Percentiles rank a stretch among this genome's conserved stretches.
Evolutionary conservation across 306 rosid genomes (phyloP).

Genomic region (Potentilla sterilis): DNA sequence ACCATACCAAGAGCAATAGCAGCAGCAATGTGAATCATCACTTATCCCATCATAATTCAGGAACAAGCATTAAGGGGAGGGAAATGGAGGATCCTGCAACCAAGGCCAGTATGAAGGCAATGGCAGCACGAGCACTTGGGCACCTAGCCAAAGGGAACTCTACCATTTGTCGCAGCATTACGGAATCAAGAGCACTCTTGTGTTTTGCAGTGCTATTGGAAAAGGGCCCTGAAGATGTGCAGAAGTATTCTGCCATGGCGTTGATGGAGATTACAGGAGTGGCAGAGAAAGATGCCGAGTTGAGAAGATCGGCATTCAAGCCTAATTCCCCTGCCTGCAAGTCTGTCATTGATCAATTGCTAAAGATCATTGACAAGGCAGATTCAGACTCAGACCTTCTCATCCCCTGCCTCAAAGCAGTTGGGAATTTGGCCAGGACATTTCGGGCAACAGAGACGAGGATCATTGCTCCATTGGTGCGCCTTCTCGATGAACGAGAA

Average conservation of each 20-base stretch:
- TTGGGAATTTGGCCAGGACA: constrained; percentile 85
- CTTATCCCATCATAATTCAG: constrained; percentile 40
- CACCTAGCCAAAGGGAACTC: constrained; percentile 67
- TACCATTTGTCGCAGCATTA: constrained; percentile 71
- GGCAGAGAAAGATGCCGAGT: constrained; percentile 81
- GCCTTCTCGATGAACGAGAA: constrained; percentile 79
- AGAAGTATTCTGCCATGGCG: constrained; percentile 83
- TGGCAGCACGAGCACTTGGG: constrained; percentile 88
- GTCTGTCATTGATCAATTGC: constrained; percentile 80
- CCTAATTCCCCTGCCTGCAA: constrained; percentile 94
- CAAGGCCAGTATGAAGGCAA: constrained; percentile 78
- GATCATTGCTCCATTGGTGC: constrained; percentile 75
- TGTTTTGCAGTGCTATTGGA: constrained; percentile 87
- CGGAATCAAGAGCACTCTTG: constrained; percentile 82
- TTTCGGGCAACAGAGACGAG: constrained; percentile 80
- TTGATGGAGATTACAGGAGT: constrained; percentile 84
- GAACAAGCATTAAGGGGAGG: constrained; percentile 60
- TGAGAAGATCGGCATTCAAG: constrained; percentile 87
- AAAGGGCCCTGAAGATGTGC: constrained; percentile 68
- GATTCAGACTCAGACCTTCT: constrained; percentile 66
- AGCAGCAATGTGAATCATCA: constrained; percentile 30
- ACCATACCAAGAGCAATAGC: constrained; percentile 18
- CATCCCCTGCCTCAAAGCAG: constrained; percentile 68
- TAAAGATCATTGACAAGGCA: constrained; percentile 60
- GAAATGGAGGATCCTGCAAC: constrained; percentile 67